A percentile compares a stretch with the other conserved stretches of the same genome.
Conservation (phyloP, 345 rosid genomes). For the Corchorus olitorius region DNA sequence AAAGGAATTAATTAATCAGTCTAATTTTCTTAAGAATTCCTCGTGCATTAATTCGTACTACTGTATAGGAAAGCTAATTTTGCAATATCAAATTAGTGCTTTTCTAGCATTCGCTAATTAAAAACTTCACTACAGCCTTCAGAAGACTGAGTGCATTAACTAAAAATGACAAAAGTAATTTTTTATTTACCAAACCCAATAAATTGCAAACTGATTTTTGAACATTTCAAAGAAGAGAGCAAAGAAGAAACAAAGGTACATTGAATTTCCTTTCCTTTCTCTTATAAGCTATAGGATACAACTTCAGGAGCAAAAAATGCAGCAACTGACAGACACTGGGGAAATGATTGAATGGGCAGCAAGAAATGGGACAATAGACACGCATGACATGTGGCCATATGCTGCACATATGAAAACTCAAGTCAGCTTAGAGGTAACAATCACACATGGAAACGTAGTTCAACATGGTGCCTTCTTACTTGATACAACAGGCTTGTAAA, state of each 20-base stretch:
- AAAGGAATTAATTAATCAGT: too few species aligned
- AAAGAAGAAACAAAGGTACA: constrained; percentile 24
- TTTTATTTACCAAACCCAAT: background rate
- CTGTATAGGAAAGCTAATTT: background rate
- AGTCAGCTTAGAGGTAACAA: too few species aligned
- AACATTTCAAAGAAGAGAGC: background rate
- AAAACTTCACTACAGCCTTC: background rate
- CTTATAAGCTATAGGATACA: constrained; percentile 35
- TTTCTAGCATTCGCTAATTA: background rate
- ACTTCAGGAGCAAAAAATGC: constrained; percentile 38
- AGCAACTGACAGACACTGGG: constrained; percentile 39
- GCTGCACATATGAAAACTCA: too few species aligned
- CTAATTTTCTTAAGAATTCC: too few species aligned
- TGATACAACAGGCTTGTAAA: too few species aligned
- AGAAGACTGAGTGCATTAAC: background rate
- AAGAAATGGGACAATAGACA: constrained; percentile 37
- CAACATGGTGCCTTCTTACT: too few species aligned
- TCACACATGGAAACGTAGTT: too few species aligned
- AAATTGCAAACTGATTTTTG: background rate
- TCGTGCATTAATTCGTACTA: background rate
- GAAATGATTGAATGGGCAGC: constrained; percentile 37
- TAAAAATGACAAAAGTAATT: background rate
- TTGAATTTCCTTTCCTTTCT: constrained; percentile 36
- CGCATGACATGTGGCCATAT: too few species aligned
- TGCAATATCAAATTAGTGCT: background rate